A percentile compares a stretch with the other conserved stretches of the same genome.
Conservation (phyloP, 768 basidiomycete genomes). For the Termitomyces sp. region DNA sequence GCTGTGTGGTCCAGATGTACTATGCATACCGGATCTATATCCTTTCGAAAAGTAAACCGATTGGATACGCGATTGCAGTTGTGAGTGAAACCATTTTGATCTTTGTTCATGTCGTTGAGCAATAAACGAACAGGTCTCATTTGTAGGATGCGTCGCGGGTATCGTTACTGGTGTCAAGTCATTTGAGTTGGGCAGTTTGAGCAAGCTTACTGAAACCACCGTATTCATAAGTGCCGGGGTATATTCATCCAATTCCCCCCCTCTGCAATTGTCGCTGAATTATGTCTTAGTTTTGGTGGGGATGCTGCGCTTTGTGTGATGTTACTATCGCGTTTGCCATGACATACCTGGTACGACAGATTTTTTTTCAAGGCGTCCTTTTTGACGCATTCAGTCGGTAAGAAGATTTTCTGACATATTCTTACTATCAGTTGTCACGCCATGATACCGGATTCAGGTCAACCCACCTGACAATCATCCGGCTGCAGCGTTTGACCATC, state of each 20-base stretch:
- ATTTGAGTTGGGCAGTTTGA: constrained; percentile 21
- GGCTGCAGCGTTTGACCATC: constrained; percentile 25
- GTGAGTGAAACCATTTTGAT: constrained; percentile 8
- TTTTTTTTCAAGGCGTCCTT: not conserved
- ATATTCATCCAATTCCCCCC: not conserved
- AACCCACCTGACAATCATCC: constrained; percentile 23
- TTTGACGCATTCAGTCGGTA: not conserved
- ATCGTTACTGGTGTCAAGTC: constrained; percentile 23
- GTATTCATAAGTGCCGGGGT: constrained; percentile 22
- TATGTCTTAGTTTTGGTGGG: constrained; percentile 21
- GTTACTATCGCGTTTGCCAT: constrained; percentile 26
- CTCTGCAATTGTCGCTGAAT: not conserved
- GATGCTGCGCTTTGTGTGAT: constrained; percentile 26
- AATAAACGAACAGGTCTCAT: constrained; percentile 14
- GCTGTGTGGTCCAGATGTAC: constrained; percentile 29
- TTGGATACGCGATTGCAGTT: constrained; percentile 18
- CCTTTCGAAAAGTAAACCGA: constrained; percentile 22
- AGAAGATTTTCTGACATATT: not conserved
- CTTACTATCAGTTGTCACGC: constrained; percentile 16
- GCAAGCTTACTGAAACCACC: constrained; percentile 17
- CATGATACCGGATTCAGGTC: constrained; percentile 24
- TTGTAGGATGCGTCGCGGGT: constrained; percentile 18
- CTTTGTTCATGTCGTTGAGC: not conserved
- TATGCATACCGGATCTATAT: constrained; percentile 34
- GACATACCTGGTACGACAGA: constrained; percentile 25